phyloP scores from a whole-genome alignment of 2,329 filamentous ascomycete species.

The Colletotrichum endophyticum region DNA sequence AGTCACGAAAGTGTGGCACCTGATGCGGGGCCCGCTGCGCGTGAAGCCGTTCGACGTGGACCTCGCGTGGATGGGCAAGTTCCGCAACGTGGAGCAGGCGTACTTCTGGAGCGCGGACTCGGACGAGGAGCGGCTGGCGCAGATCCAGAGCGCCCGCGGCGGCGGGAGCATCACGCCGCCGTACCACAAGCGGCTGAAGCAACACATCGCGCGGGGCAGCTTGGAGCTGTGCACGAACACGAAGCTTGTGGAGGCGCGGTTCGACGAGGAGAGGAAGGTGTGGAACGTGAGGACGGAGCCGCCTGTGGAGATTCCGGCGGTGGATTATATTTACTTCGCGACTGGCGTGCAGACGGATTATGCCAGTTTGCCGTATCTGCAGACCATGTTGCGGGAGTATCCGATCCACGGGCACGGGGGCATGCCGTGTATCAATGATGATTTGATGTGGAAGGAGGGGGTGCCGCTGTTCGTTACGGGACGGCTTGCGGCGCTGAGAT shows the following conservation, averaged over 20 bases:
- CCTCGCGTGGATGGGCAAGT: conserved; percentile 82
- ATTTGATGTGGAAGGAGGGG: conserved; percentile 76
- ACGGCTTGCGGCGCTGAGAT: conserved; percentile 67
- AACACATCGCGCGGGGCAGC: conserved; percentile 56
- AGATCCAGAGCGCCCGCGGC: conserved; percentile 69
- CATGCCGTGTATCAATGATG: conserved; percentile 75
- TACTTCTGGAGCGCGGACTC: conserved; percentile 79
- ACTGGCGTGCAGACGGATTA: conserved; percentile 74
- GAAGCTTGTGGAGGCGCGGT: conserved; percentile 54
- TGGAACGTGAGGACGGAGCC: conserved; percentile 58
- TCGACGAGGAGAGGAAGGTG: conserved; percentile 45
- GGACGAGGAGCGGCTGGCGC: conserved; percentile 70
- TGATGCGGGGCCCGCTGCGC: conserved; percentile 65
- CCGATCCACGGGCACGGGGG: conserved; percentile 69
- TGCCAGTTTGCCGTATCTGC: conserved; percentile 62
- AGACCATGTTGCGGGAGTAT: conserved; percentile 61
- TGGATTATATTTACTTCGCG: conserved; percentile 77
- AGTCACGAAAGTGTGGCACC: conserved; percentile 70
- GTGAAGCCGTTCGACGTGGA: conserved; percentile 82
- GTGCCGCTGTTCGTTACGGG: conserved; percentile 77
- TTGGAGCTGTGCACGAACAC: conserved; percentile 65
- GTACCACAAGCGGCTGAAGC: conserved; percentile 70
- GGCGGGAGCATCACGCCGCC: conserved; percentile 79
- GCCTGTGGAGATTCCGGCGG: conserved; percentile 55
- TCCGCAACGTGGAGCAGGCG: conserved; percentile 77